Evolutionary conservation across 805 yeast genomes (phyloP), one percentile per base, ranked within the genome.

Genomic region (Teunomyces stri): DNA sequence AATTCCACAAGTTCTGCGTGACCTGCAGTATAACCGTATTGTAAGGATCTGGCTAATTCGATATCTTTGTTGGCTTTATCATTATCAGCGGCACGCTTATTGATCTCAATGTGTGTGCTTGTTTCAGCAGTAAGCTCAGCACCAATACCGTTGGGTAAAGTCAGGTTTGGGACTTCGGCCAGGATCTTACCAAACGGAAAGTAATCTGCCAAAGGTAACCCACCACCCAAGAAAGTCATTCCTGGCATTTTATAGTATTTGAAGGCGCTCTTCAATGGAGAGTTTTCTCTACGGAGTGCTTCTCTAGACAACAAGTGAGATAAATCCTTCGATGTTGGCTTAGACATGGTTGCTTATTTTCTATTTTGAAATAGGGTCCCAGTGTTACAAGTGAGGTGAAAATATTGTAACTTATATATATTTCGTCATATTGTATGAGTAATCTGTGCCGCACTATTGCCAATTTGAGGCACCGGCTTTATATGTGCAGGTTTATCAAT

Each of bases 201-300:
- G 69, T 88, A 87, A 53, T 87, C 92, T 21, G 96, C 73, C 64
- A 89, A 72, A 11, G 99, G 99, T 57, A 92, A 79, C 6, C 99
- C 99, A 58, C 98, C 99, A 46, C 97, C 98, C 47, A 92, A 79
- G 63, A 90, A 91, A 47, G 89, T 83, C 61, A 94, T 75, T 45
- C 84, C 81, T 29, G 96, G 96, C 53, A 80, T 77, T 37, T 74
- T 72, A 60, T 74, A 85, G 72, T 87, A 85, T 62, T 82, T 82
- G 75, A 92, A 89, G 13, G 96, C 95, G 34, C 81, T 70, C 71
- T 94, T 92, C 68, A 92, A 78, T 11, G 89, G 85, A 10, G 97
- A 89, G 30, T 85, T 81, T 43, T 77, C 71, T 72, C 98, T 85
- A 12, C 85, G 70, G 52, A 76, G 76, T 34, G 97, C 82, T 70